phyloP scores from a whole-genome alignment of 306 rosid species.

The Hippophae gyantsensis region DNA sequence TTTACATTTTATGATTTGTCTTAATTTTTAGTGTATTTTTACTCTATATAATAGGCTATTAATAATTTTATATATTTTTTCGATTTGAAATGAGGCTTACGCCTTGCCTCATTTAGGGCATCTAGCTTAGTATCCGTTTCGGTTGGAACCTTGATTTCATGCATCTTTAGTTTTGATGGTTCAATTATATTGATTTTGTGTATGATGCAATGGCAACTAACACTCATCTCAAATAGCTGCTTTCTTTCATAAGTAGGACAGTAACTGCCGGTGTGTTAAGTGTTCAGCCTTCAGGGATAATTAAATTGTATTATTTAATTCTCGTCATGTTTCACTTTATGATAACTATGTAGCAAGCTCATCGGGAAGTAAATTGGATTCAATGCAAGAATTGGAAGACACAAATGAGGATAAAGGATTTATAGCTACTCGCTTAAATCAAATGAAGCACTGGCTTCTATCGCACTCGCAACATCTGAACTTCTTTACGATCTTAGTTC shows the following conservation, averaged over 20 bases:
- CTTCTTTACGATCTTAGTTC: conserved; percentile 68
- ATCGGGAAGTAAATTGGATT: conserved; percentile 57
- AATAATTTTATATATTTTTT: too few relatives aligned
- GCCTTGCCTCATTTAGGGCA: too few relatives aligned
- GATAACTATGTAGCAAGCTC: conserved; percentile 45
- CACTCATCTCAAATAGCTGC: background rate
- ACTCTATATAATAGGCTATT: too few relatives aligned
- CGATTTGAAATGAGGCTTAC: too few relatives aligned
- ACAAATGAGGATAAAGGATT: conserved; percentile 51
- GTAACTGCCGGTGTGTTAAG: background rate
- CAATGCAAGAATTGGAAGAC: conserved; percentile 57
- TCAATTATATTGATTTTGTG: too few relatives aligned
- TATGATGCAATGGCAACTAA: too few relatives aligned
- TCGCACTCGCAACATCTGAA: conserved; percentile 79
- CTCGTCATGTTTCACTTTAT: conserved; percentile 4
- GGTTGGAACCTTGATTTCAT: too few relatives aligned
- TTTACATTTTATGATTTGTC: too few relatives aligned
- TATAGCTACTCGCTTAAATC: conserved; percentile 37
- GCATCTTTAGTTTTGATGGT: too few relatives aligned
- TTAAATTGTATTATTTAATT: background rate
- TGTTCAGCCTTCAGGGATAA: background rate
- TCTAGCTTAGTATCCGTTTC: too few relatives aligned
- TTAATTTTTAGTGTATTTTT: too few relatives aligned
- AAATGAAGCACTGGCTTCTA: conserved; percentile 61
- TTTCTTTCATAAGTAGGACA: background rate